Base-by-base conservation (phyloP, 371 early-diverging fungal species). In the Cokeromyces recurvatus region DNA sequence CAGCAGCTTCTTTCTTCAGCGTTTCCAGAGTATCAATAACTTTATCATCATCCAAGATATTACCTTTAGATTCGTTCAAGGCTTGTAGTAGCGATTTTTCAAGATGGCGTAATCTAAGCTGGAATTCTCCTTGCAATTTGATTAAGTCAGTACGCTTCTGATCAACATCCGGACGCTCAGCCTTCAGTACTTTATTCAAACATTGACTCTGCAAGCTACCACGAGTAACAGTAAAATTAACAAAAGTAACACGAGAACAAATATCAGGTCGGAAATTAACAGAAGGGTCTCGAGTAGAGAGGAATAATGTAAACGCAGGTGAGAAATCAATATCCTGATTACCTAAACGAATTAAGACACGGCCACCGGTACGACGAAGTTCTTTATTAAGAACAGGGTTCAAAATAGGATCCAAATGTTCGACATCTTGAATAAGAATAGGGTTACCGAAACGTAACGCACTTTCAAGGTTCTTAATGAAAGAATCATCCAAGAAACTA, bases 371-470 rank as follows among this genome's bases (percentile, higher is more conserved):
- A 45, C 94, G 87, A 41, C 94, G 84, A 23, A 98, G 71, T 66
- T 99, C 97, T 64, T 86, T 91, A 79, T 98, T 98, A 38, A 99
- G 79, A 11, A 98, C 91, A 11, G 99, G 88, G 60, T 97, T 97
- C 55, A 99, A 71, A 44, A 99, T 94, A 19, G 99, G 95, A 69
- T 99, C 98, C 17, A 97, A 64, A 55, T 92, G 87, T 66, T 99
- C 98, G 4, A 90, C 98, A 63, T 99, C 98, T 61, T 95, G 91
- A 49, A 99, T 91, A 35, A 99, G 69, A 37, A 98, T 86, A 4
- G 98, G 94, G 59, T 92, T 98, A 64, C 99, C 99, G 67, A 99
- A 99, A 57, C 99, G 89, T 40, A 99, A 75, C 7, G 96, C 95
- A 73, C 90, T 87, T 78, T 99, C 99, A 23, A 99, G 72, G 45